Percentiles rank a stretch among this genome's conserved stretches.
phyloP scores from a whole-genome alignment of 1,139 yeast species.

The Hansenula sp. region DNA sequence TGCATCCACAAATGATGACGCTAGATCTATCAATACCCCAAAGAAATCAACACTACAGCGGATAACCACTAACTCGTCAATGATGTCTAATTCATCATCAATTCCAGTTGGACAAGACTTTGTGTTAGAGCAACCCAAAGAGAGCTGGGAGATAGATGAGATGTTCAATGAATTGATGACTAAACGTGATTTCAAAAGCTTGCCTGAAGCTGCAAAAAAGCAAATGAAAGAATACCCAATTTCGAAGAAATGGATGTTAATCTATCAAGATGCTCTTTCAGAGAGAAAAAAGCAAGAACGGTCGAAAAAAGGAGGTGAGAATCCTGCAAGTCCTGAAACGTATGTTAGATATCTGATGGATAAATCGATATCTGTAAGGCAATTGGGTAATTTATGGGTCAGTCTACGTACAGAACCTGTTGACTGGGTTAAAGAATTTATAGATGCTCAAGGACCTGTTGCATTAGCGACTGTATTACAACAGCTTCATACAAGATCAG shows the following conservation, averaged over 20 bases:
- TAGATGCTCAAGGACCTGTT: constrained; percentile 84
- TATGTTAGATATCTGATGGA: constrained; percentile 75
- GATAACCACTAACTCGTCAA: constrained; percentile 15
- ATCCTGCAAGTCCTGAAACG: constrained; percentile 53
- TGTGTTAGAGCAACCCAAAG: constrained; percentile 51
- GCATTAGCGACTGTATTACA: constrained; percentile 63
- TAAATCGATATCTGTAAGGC: constrained; percentile 62
- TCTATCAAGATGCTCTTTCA: constrained; percentile 79
- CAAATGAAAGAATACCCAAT: constrained; percentile 74
- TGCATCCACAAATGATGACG: constrained; percentile 6
- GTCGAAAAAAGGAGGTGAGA: constrained; percentile 25
- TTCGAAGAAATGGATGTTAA: constrained; percentile 88
- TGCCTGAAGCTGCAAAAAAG: constrained; percentile 72
- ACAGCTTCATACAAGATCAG: constrained; percentile 31
- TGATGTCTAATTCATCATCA: constrained; percentile 7
- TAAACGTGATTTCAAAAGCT: constrained; percentile 74
- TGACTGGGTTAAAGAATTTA: constrained; percentile 81
- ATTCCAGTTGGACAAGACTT: constrained; percentile 22
- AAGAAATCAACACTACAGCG: constrained; percentile 18
- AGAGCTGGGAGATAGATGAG: constrained; percentile 56
- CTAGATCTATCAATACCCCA: constrained; percentile 13
- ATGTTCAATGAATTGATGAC: constrained; percentile 71
- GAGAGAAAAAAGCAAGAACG: constrained; percentile 62
- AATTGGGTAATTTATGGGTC: constrained; percentile 83
- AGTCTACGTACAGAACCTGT: constrained; percentile 89